Base-by-base conservation (phyloP, 2,329 filamentous ascomycete genomes). In the Penicillium sp. region DNA sequence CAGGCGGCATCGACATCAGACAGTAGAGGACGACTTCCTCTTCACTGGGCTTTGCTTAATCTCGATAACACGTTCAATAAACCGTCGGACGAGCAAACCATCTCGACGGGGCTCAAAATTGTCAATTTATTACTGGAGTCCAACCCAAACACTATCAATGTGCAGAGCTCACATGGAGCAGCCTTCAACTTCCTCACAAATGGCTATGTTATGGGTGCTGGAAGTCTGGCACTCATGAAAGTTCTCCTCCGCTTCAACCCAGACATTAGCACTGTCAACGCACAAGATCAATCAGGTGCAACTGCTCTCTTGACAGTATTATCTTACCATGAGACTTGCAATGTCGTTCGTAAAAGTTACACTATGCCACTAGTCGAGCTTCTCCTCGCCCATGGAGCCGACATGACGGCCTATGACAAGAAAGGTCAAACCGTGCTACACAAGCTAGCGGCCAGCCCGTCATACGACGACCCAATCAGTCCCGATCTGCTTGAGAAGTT, bases 401-500 rank as follows among this genome's bases (percentile, higher is more conserved):
- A 36, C 33, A 36, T 6, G 15, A 36, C 2, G 15, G n/a, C 5
- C n/a, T 36, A 36, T 8, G n/a, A 36, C 5, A 36, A 36, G 2
- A 1, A 36, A 6, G 33, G 33, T 36, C 33, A 36, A 8, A 16
- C 33, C n/a, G 33, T 6, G 33, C 33, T 36, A 36, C 33, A 36
- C 33, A 36, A 36, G n/a, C 33, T 36, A 8, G 33, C 33, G 3
- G 2, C 33, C 18, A 36, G 33, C 6, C 33, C 33, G 2, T 6
- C n/a, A 16, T 16, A 36, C 33, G 5, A 46, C 26, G 43, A 46
- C 7, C 24, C 33, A 18, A 38, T 51, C 18, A 29, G 33, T 21
- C 43, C 44, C 15, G 24, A 41, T 42, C 23, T 51, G 9, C 34
- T 51, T n/a, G 49, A 51, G 15, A 24, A 26, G 28, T 21, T 51